phyloP scores from a whole-genome alignment of 1,284 basidiomycete genomes.

The Fomitopsis palustris region DNA sequence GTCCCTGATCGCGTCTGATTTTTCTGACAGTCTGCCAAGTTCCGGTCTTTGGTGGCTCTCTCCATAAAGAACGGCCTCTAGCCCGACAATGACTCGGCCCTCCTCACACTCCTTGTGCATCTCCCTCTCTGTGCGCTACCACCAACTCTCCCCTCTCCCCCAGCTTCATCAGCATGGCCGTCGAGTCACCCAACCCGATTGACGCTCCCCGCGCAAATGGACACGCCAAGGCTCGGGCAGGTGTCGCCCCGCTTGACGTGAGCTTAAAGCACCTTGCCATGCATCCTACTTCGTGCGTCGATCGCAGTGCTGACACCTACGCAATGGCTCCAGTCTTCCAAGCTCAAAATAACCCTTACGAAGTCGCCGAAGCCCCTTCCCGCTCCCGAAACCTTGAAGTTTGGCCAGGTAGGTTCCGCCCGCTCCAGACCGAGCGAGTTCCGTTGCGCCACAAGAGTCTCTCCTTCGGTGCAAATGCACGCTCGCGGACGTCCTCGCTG shows the following conservation, averaged over 20 bases:
- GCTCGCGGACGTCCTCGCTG: no score
- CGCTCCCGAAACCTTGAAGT: slow-evolving; percentile 37
- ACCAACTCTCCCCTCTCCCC: not conserved
- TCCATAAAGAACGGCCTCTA: not conserved
- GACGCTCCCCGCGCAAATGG: not conserved
- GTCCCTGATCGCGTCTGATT: not conserved
- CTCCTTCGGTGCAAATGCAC: not conserved
- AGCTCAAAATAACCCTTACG: slow-evolving; percentile 36
- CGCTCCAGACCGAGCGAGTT: not conserved
- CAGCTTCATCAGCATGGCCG: not conserved
- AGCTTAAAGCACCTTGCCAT: not conserved
- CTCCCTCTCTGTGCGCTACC: not conserved
- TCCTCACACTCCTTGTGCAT: not conserved
- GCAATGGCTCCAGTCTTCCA: slow-evolving; percentile 36
- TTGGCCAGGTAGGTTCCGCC: slow-evolving; percentile 34
- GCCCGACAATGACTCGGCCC: not conserved
- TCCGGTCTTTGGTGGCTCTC: not conserved
- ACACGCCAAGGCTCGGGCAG: not conserved
- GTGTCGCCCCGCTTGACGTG: not conserved
- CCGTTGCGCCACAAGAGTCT: not conserved
- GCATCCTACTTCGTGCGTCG: not conserved
- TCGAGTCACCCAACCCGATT: not conserved
- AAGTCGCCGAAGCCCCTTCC: slow-evolving; percentile 36
- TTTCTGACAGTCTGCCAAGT: not conserved
- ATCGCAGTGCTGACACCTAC: not conserved